Evolutionary conservation across 805 yeast species (phyloP), one percentile per base, ranked within the genome.

Genomic region (Candida multigemmis): DNA sequence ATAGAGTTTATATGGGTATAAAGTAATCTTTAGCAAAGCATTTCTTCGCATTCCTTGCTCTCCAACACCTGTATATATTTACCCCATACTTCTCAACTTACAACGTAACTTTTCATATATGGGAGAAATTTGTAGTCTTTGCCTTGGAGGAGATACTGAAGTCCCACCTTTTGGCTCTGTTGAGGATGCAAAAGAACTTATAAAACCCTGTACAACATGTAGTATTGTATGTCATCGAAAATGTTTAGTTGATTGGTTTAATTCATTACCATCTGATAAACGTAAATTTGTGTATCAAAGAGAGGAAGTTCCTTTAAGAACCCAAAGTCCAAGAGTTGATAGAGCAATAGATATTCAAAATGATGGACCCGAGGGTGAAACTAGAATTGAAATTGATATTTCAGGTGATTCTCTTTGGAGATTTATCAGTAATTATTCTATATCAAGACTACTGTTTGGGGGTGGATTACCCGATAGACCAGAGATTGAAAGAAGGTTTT

Each of bases 191-290:
- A 41, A 42, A 27, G 63, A 53, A 28, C 38, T 61, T 22, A 34
- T 60, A 13, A 35, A 36, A 5, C 68, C 68, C 0, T 61, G 68
- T 34, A 28, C 47, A 18, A 54, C 63, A 4, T 61, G 68, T 34
- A 42, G 52, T 7, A 25, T 61, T 14, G 45, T 40, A 5, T 42
- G 58, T 12, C 68, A 61, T 40, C 42, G 53, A 14, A 56, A 51
- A 26, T 61, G 68, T 34, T 37, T 60, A 11, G 27, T 54, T 3
- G 67, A 60, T 29, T 61, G 67, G 65, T 56, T 58, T 43, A 50
- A 51, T 31, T 41, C 59, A 6, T 36, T 59, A 6, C 56, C 57
- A 5, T 26, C 42, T 7, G 48, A 52, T 16, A 50, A 52, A 24
- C 26, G 53, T 9, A 38, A 39, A 16, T 29, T 41, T 1, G 30